Base-by-base conservation (phyloP, 345 rosid species). In the Boechera retrofracta region DNA sequence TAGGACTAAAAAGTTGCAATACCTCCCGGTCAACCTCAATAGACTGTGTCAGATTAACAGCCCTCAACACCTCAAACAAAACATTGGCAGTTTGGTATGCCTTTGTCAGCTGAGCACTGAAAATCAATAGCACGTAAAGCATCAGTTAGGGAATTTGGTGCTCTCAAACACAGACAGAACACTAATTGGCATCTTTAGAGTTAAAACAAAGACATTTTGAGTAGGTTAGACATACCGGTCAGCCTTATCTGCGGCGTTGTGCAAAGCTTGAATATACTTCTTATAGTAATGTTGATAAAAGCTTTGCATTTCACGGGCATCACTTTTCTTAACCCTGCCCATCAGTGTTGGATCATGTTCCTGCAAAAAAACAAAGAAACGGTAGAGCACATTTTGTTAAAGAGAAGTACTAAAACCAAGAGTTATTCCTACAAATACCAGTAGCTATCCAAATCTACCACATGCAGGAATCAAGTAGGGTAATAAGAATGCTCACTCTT, bases 41-140 rank as follows among this genome's bases (percentile, higher is more conserved):
- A 29, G 97, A 86, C 79, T 96, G 98, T 13, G 96, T 89, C 85
- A 78, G 77, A 85, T 93, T 96, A 57, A 96, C 99, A 45, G 99
- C 99, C 81, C 77, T 96, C 81, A 96, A 85, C 79, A 96, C 99
- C 86, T 96, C 99, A 82, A 96, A 96, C 78, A 96, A 97, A 79
- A 96, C 98, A 83, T 93, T 93, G n/a, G 99, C 99, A 69, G 99
- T 96, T 84, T 96, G 99, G 83, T 96, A 96, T 49, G 99, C 99
- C 85, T 96, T 96, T 24, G 99, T 91, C 79, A 96, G 89, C 86
- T 93, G 98, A 6, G 99, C 98, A 82, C 99, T 96, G 82, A 52
- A 84, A 59, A 61, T 56, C 10, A 72, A 80, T 51, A 77, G 6
- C 71, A 70, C 16, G 35, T 2, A 10, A 10, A 28, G 12, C n/a